A percentile compares a stretch with the other conserved stretches of the same genome.
Conservation (phyloP, 257 asterid genomes). For the Solanum gandarillasii region DNA sequence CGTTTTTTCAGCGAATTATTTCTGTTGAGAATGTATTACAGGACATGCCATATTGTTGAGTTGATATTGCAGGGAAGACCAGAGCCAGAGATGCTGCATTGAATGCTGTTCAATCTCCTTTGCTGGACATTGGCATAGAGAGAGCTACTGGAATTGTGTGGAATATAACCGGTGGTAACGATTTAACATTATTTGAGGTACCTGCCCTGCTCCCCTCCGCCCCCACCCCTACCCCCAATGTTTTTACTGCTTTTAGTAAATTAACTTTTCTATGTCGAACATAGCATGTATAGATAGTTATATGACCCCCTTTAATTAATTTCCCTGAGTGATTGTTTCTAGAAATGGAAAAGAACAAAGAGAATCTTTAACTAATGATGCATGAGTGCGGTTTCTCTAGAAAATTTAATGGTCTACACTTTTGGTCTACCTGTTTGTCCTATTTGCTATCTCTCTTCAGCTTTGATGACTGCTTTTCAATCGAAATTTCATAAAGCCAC, state of each 20-base stretch:
- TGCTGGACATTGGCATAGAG: conserved; percentile 83
- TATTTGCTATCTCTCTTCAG: not conserved
- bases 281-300: not conserved
- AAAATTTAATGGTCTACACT: not conserved
- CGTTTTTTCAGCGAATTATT: not conserved
- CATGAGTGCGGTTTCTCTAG: not conserved
- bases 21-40: not conserved
- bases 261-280: not conserved
- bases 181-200: conserved; percentile 91
- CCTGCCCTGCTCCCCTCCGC: not conserved
- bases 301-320: not conserved
- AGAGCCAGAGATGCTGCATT: conserved; percentile 96
- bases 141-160: conserved; percentile 98
- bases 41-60: not conserved
- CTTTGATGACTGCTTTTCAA: not conserved
- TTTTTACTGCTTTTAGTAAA: not conserved
- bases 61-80: conserved; percentile 54
- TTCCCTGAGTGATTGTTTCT: not conserved
- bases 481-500: not conserved
- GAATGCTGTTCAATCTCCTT: conserved; percentile 88
- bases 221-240: not conserved
- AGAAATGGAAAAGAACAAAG: not conserved
- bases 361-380: not conserved
- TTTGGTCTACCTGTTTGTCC: not conserved
- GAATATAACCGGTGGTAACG: conserved; percentile 94